A percentile compares a stretch with the other conserved stretches of the same genome.
Conservation (phyloP, 2,329 filamentous ascomycete species). For the Colletotrichum liaoningense region DNA sequence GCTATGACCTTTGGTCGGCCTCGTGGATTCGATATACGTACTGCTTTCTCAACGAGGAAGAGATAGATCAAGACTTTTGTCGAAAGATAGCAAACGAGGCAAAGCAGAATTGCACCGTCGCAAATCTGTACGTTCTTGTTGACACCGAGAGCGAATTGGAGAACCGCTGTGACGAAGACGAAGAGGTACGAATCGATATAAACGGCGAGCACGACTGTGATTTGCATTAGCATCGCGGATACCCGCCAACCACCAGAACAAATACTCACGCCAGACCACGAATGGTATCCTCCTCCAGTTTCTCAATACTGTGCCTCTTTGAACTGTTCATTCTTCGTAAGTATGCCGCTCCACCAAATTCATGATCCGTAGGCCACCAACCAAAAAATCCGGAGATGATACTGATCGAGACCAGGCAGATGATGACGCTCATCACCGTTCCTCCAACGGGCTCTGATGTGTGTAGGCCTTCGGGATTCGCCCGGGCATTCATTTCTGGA, state of each 20-base stretch:
- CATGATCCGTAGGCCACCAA: slow-evolving; percentile 39
- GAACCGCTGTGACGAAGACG: slow-evolving; percentile 65
- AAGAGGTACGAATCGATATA: slow-evolving; percentile 72
- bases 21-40: slow-evolving; percentile 44
- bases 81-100: slow-evolving; percentile 70
- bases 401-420: slow-evolving; percentile 48
- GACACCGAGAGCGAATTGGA: slow-evolving; percentile 68
- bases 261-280: slow-evolving; percentile 54
- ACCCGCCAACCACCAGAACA: background rate
- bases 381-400: slow-evolving; percentile 51
- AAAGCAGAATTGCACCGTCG: slow-evolving; percentile 69
- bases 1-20: background rate
- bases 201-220: slow-evolving; percentile 67
- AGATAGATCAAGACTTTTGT: slow-evolving; percentile 75
- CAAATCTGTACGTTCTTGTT: slow-evolving; percentile 63
- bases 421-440: slow-evolving; percentile 48
- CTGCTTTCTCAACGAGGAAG: slow-evolving; percentile 73
- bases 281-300: slow-evolving; percentile 54
- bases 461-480: slow-evolving; percentile 19
- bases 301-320: slow-evolving; percentile 50
- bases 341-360: background rate
- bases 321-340: slow-evolving; percentile 43
- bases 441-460: slow-evolving; percentile 46
- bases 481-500: background rate
- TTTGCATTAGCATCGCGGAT: background rate